phyloP scores from a whole-genome alignment of 1,284 basidiomycete genomes.

The Puccinia novopanici region DNA sequence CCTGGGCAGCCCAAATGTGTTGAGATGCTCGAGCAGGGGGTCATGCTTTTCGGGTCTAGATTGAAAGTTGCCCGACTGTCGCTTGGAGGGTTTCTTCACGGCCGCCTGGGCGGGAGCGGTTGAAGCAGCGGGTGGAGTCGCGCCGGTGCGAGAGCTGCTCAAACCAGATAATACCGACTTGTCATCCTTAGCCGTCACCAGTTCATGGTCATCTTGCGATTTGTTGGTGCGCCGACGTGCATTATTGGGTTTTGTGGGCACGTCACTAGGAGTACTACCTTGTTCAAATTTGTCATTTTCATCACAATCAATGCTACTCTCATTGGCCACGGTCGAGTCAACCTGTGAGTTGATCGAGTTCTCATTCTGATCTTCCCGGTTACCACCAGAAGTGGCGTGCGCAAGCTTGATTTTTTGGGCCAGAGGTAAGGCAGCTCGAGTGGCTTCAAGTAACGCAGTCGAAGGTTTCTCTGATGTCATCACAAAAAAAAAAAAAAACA shows the following conservation, averaged over 20 bases:
- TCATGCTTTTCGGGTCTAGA: background rate
- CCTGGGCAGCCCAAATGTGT: background rate
- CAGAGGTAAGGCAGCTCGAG: conserved; percentile 42
- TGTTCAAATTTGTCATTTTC: conserved; percentile 39
- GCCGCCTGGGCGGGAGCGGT: conserved; percentile 5
- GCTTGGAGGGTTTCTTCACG: background rate
- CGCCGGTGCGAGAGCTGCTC: background rate
- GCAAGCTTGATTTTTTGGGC: conserved; percentile 49
- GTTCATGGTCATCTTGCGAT: background rate
- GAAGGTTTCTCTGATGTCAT: conserved; percentile 48
- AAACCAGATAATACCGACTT: background rate
- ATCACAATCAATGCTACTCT: conserved; percentile 42
- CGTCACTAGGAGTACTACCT: conserved; percentile 34
- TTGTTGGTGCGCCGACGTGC: background rate
- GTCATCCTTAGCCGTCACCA: background rate
- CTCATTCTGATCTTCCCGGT: conserved; percentile 24
- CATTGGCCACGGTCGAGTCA: conserved; percentile 24
- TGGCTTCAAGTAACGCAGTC: conserved; percentile 41
- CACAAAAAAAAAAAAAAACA: background rate
- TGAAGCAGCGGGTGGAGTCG: background rate
- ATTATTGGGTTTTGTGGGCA: background rate
- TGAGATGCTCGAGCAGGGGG: background rate
- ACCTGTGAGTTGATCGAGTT: conserved; percentile 4
- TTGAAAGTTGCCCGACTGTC: background rate
- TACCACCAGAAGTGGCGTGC: conserved; percentile 15